Percentiles rank a stretch among this genome's conserved stretches.
Evolutionary conservation across 257 asterid species (phyloP).

Genomic region (Nicotiana obtusifolia): DNA sequence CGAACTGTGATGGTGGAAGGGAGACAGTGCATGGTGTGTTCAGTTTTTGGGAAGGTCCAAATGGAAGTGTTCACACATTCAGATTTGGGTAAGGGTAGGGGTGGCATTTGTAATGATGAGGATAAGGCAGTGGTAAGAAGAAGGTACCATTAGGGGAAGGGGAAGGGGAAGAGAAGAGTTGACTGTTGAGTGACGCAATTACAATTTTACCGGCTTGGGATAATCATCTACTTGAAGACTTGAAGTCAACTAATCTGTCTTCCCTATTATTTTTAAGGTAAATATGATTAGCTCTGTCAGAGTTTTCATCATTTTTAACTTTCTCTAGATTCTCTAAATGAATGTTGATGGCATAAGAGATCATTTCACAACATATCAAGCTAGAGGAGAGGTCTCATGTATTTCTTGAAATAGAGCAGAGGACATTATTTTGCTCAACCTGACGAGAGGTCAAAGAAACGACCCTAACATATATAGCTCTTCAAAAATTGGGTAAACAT

Average conservation of each 20-base stretch:
- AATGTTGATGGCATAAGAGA: background rate
- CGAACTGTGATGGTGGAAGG: background rate
- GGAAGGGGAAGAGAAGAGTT: background rate
- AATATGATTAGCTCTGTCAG: background rate
- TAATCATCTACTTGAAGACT: background rate
- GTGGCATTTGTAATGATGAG: background rate
- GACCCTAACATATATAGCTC: background rate
- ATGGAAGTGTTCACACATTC: background rate
- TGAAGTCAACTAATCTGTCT: background rate
- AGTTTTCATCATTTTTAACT: background rate
- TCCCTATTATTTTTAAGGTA: background rate
- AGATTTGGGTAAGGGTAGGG: background rate
- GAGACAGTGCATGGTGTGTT: background rate
- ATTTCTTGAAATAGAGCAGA: background rate
- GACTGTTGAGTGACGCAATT: background rate
- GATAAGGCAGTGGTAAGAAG: background rate
- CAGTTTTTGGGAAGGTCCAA: background rate
- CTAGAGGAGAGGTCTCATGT: background rate
- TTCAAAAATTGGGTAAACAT: too few relatives aligned
- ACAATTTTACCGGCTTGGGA: background rate
- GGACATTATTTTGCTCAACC: background rate
- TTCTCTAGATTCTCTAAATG: background rate
- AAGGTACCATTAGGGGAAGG: background rate
- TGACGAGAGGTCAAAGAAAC: background rate
- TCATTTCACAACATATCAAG: background rate